Evolutionary conservation across 768 basidiomycete genomes (phyloP).

Genomic region (Tricholoma furcatifolium): DNA sequence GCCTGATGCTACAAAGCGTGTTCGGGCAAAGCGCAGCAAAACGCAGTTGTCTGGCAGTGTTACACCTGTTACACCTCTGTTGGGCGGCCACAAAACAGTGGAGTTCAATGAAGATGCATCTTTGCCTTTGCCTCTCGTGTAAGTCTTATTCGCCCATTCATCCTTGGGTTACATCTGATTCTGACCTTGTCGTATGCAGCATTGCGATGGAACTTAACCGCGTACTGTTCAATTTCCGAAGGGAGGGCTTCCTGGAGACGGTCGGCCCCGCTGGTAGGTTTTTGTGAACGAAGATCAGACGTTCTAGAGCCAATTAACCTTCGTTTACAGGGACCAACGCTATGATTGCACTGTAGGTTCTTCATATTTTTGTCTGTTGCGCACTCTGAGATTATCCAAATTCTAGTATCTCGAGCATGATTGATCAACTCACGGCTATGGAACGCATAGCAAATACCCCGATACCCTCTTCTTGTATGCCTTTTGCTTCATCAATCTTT

Average conservation of each 20-base stretch:
- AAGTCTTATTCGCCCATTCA: constrained; percentile 20
- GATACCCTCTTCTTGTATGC: constrained; percentile 72
- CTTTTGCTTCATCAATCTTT: not conserved
- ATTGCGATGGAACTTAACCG: constrained; percentile 81
- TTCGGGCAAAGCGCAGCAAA: constrained; percentile 72
- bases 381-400: constrained; percentile 5
- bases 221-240: constrained; percentile 68
- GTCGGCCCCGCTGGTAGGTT: constrained; percentile 81
- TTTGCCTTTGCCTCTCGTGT: constrained; percentile 83
- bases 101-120: constrained; percentile 63
- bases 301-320: not conserved
- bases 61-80: constrained; percentile 55
- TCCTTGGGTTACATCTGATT: not conserved
- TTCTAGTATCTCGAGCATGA: constrained; percentile 71
- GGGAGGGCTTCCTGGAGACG: constrained; percentile 82
- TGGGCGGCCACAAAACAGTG: constrained; percentile 54
- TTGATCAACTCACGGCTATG: constrained; percentile 83
- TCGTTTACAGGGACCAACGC: constrained; percentile 65
- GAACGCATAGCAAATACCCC: constrained; percentile 91
- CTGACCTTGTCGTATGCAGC: constrained; percentile 29
- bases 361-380: not conserved
- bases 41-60: constrained; percentile 37
- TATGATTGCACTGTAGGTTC: constrained; percentile 61
- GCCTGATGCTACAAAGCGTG: constrained; percentile 62
- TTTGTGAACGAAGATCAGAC: not conserved